A percentile compares a stretch with the other conserved stretches of the same genome.
Evolutionary conservation across 2,329 filamentous ascomycete species (phyloP).

Genomic region (Xylariaceae sp.): DNA sequence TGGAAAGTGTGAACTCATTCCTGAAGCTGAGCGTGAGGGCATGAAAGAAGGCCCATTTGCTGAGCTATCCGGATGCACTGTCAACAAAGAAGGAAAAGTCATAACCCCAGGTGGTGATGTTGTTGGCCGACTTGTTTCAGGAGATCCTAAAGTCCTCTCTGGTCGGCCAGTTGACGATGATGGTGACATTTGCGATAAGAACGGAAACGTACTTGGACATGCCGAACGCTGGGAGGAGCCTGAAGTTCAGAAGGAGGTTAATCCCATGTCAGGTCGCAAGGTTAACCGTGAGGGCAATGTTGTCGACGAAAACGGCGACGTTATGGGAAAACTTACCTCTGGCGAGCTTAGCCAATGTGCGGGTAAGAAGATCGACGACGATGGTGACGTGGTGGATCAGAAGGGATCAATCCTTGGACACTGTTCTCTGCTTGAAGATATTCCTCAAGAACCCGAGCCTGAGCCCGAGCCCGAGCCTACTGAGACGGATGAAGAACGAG

Average conservation of each 20-base stretch:
- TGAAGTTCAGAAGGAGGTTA: constrained; percentile 58
- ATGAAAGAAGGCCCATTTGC: constrained; percentile 72
- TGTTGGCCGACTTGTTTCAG: constrained; percentile 73
- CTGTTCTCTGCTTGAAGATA: constrained; percentile 68
- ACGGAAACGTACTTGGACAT: constrained; percentile 64
- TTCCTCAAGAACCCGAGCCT: constrained; percentile 50
- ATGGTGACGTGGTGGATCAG: constrained; percentile 74
- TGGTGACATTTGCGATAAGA: constrained; percentile 81
- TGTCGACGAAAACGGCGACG: constrained; percentile 62
- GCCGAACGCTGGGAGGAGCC: constrained; percentile 66
- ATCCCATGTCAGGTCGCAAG: constrained; percentile 58
- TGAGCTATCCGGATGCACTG: constrained; percentile 67
- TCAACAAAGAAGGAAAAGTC: constrained; percentile 72
- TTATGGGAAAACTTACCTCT: constrained; percentile 70
- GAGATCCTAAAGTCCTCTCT: constrained; percentile 73
- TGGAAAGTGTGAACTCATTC: constrained; percentile 70
- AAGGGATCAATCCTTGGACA: constrained; percentile 72
- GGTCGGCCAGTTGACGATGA: constrained; percentile 81
- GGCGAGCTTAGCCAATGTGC: constrained; percentile 69
- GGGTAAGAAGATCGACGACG: constrained; percentile 72
- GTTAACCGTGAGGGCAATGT: constrained; percentile 67
- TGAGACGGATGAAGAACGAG: constrained; percentile 64
- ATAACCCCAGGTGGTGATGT: constrained; percentile 70
- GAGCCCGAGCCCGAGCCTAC: constrained; percentile 49
- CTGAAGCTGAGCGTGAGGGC: constrained; percentile 68